Evolutionary conservation across 805 yeast genomes (phyloP), one percentile per base, ranked within the genome.

Genomic region (Torulaspora indica): DNA sequence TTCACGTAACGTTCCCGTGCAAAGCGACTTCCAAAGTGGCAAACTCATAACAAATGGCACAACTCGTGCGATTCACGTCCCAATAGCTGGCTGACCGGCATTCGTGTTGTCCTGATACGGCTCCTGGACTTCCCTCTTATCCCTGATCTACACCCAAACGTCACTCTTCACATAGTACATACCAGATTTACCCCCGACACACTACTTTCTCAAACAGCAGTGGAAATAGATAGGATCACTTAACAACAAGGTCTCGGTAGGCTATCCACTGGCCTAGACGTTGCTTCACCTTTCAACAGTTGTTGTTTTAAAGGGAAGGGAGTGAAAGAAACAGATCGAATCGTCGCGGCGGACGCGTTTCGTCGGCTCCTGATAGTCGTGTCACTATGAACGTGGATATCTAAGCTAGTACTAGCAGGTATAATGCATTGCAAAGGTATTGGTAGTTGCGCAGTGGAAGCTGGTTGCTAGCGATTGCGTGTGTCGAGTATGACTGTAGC

Each of bases 331-430:
- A 23, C 18, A 32, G 42, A 38, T 38, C 35, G 42, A 38, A 20
- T 24, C 24, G 42, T 34, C 27, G 37, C 9, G 15, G 12, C 12
- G 17, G 32, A 38, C 42, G 42, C 42, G 42, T 38, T 10, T 38
- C 23, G 35, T 27, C 35, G 28, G 35, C 35, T 28, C 17, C 14
- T 31, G 34, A 31, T 31, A 31, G 12, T 4, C 4, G 8, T 3
- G 12, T 31, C 34, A 31, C 34, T 31, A 12, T 31, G 34, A 9
- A 31, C 34, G 34, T 4, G 10, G 25, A 8, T 23, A 23, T 23
- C 25, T 23, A 23, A 30, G 33, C 1, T 15, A 30, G 13, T 13
- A 18, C 6, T 6, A 6, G 18, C 5, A 2, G 18, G n/a, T n/a
- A n/a, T 14, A 13, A 30, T 30, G 33, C 33, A 30, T 14, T 9